Conservation (phyloP, 73 alveolate species). For the Durusdinium trenchii region DNA sequence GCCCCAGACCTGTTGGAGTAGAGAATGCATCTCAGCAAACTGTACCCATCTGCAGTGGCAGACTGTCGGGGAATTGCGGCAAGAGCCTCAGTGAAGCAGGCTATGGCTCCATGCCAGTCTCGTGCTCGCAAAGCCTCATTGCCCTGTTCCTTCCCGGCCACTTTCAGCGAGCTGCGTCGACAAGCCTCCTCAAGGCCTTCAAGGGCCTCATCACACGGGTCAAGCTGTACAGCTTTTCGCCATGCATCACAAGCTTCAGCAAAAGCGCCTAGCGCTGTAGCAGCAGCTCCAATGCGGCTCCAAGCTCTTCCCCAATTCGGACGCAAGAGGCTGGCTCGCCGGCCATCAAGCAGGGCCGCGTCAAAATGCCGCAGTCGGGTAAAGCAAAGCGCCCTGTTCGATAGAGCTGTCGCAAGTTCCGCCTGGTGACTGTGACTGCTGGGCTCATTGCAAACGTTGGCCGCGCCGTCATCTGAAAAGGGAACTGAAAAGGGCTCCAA, state of each 20-base stretch:
- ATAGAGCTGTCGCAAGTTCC: constrained; percentile 27
- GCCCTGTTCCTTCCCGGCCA: constrained; percentile 64
- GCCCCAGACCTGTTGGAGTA: constrained; percentile 69
- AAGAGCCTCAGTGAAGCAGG: constrained; percentile 71
- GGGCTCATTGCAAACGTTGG: background rate
- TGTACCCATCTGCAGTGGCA: constrained; percentile 29
- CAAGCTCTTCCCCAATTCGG: constrained; percentile 80
- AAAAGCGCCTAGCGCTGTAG: background rate
- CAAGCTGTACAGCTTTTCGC: constrained; percentile 75
- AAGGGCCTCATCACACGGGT: background rate
- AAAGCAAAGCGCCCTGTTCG: constrained; percentile 58
- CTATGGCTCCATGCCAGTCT: constrained; percentile 80
- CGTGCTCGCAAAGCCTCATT: constrained; percentile 78
- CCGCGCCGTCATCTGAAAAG: background rate
- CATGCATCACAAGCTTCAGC: constrained; percentile 81
- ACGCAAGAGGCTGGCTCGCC: constrained; percentile 31
- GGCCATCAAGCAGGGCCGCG: constrained; percentile 58
- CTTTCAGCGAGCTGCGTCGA: constrained; percentile 16
- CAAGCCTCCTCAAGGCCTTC: constrained; percentile 56
- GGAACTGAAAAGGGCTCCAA: background rate
- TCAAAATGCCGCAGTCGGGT: constrained; percentile 7
- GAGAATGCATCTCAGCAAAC: constrained; percentile 42
- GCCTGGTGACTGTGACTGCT: background rate
- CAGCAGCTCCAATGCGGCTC: constrained; percentile 88
- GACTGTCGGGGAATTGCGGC: constrained; percentile 47